phyloP scores from a whole-genome alignment of 768 basidiomycete species.

The Leccinum obscurum region DNA sequence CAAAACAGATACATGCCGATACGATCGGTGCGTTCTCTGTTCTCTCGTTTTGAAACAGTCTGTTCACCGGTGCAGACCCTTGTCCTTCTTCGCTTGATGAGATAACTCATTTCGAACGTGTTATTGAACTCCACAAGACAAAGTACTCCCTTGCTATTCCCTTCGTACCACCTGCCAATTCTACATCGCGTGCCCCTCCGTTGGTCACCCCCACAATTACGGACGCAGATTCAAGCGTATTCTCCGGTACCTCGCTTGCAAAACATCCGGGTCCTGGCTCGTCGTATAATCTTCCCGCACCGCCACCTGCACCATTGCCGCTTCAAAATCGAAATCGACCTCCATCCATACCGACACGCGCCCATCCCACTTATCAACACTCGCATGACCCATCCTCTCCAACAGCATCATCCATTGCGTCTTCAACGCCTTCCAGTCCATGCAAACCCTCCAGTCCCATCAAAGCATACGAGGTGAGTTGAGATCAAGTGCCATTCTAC shows the following conservation, averaged over 20 bases:
- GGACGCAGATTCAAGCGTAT: conserved; percentile 8
- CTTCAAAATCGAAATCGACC: conserved; percentile 11
- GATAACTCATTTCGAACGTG: conserved; percentile 53
- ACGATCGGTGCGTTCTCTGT: too few species aligned
- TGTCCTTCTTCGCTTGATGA: conserved; percentile 44
- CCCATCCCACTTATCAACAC: not conserved
- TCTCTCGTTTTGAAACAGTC: conserved; percentile 28
- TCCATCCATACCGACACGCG: not conserved
- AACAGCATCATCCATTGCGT: conserved; percentile 21
- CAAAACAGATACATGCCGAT: conserved; percentile 44
- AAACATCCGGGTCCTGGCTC: not conserved
- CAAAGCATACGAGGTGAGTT: conserved; percentile 15
- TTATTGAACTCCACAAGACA: conserved; percentile 51
- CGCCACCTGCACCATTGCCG: conserved; percentile 14
- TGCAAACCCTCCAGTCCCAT: conserved; percentile 27
- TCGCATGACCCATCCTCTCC: conserved; percentile 23
- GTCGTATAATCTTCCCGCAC: conserved; percentile 13
- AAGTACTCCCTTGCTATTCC: conserved; percentile 48
- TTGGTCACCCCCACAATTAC: not conserved
- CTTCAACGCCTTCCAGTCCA: conserved; percentile 32
- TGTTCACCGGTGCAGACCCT: too few species aligned
- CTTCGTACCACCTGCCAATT: conserved; percentile 43
- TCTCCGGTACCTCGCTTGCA: conserved; percentile 15
- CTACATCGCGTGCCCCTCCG: conserved; percentile 8
- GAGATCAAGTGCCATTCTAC: not conserved